These are phyloP conservation scores for Trypanosoma cruzi DNA, from an alignment of 208 protist species.

Conservation along the genomic window DNA sequence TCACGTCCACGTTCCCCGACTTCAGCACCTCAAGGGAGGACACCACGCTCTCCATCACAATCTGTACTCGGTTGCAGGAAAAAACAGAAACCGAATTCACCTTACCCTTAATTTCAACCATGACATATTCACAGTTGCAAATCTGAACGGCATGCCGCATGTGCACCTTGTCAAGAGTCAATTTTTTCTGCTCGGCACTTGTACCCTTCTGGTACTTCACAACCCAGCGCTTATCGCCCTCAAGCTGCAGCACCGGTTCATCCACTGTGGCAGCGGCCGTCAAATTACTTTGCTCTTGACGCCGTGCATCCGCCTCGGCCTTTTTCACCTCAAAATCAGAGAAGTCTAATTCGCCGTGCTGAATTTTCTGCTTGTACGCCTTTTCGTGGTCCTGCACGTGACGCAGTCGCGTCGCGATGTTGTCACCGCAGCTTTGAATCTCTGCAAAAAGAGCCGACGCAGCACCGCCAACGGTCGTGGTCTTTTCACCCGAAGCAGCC, in stretches of 20 bases:
- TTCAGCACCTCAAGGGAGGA: slow-evolving; percentile 74
- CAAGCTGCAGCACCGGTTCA: slow-evolving; percentile 42
- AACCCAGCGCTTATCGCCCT: slow-evolving; percentile 75
- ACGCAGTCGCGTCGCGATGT: slow-evolving; percentile 68
- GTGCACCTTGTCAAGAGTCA: slow-evolving; percentile 56
- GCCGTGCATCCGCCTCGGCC: slow-evolving; percentile 43
- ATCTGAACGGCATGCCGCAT: slow-evolving; percentile 83
- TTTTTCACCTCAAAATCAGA: slow-evolving; percentile 62
- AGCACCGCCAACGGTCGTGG: slow-evolving; percentile 37
- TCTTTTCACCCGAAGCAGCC: neutral
- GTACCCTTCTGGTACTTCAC: slow-evolving; percentile 63
- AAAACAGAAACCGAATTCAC: slow-evolving; percentile 78
- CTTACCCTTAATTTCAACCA: slow-evolving; percentile 74
- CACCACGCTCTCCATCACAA: slow-evolving; percentile 66
- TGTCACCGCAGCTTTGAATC: slow-evolving; percentile 65
- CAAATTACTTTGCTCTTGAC: slow-evolving; percentile 13
- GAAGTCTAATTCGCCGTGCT: slow-evolving; percentile 73
- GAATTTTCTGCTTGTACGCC: slow-evolving; percentile 72
- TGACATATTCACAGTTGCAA: slow-evolving; percentile 61
- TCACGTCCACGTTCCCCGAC: slow-evolving; percentile 62
- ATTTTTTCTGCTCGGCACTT: slow-evolving; percentile 31
- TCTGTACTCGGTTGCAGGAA: slow-evolving; percentile 74
- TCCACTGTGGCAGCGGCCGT: slow-evolving; percentile 2
- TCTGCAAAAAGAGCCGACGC: slow-evolving; percentile 71
- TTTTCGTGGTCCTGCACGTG: slow-evolving; percentile 79